Conservation (phyloP, 768 basidiomycete species). For the Naganishia vishniacii region DNA sequence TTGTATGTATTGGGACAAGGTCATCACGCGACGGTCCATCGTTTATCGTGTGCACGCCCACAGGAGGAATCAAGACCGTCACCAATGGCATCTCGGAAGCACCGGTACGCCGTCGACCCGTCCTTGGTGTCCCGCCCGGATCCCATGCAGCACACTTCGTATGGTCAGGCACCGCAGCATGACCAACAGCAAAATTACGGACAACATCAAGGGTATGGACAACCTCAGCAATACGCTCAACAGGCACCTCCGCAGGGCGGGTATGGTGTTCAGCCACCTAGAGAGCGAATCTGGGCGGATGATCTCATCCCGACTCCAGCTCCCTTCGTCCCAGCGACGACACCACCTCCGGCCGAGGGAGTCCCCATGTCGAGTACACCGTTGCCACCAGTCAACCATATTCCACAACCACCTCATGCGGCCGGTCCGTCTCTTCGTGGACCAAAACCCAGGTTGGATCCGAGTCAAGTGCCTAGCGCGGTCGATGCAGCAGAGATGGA, state of each 20-base stretch:
- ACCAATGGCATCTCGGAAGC: conserved; percentile 20
- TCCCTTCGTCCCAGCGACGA: conserved; percentile 16
- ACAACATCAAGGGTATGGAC: conserved; percentile 3
- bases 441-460: conserved; percentile 62
- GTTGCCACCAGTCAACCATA: conserved; percentile 19
- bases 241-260: neutral
- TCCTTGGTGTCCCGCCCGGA: conserved; percentile 10
- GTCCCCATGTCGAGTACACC: neutral
- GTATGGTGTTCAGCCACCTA: conserved; percentile 6
- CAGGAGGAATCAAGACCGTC: no score
- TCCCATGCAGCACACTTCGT: conserved; percentile 4
- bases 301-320: conserved; percentile 19
- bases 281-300: conserved; percentile 22
- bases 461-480: conserved; percentile 84
- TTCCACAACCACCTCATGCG: conserved; percentile 54
- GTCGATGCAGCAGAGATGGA: conserved; percentile 72
- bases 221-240: conserved; percentile 7
- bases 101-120: conserved; percentile 25
- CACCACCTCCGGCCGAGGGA: conserved; percentile 1
- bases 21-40: no score
- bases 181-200: conserved; percentile 11
- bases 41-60: no score
- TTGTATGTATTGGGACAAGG: no score
- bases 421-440: conserved; percentile 61
- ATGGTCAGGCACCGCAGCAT: neutral